Conservation (phyloP, 148 eudicot genomes). For the Spergularia bocconei region DNA sequence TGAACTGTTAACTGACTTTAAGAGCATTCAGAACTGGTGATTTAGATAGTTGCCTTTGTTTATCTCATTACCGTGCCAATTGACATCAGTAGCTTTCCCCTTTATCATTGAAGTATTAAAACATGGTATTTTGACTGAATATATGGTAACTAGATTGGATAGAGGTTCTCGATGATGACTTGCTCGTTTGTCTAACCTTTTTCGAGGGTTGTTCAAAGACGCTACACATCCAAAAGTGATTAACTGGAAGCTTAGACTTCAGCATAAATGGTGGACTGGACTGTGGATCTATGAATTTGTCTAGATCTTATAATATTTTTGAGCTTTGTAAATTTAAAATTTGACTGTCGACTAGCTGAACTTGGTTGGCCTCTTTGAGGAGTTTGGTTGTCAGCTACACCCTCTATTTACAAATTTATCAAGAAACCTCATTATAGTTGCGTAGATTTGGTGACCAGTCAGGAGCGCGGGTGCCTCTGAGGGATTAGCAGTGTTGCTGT, state of each 20-base stretch:
- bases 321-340: not conserved
- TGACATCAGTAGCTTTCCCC: not conserved
- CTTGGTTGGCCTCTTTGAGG: too few species aligned
- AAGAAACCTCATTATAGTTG: too few species aligned
- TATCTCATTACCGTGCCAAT: not conserved
- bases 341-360: too few species aligned
- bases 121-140: not conserved
- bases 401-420: too few species aligned
- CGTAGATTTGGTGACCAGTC: too few species aligned
- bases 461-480: too few species aligned
- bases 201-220: conserved; percentile 11
- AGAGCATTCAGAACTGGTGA: not conserved
- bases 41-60: not conserved
- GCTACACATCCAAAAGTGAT: not conserved
- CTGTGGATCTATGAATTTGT: not conserved
- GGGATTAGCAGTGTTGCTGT: too few species aligned
- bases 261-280: not conserved
- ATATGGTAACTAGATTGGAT: not conserved
- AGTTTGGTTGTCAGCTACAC: too few species aligned
- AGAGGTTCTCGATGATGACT: not conserved
- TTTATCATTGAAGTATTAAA: not conserved
- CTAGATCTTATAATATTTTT: not conserved
- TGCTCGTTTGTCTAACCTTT: not conserved
- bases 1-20: not conserved
- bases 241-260: not conserved